A percentile compares a stretch with the other conserved stretches of the same genome.
Conservation (phyloP, 2,329 filamentous ascomycete genomes). For the Hypoxylon sp. region DNA sequence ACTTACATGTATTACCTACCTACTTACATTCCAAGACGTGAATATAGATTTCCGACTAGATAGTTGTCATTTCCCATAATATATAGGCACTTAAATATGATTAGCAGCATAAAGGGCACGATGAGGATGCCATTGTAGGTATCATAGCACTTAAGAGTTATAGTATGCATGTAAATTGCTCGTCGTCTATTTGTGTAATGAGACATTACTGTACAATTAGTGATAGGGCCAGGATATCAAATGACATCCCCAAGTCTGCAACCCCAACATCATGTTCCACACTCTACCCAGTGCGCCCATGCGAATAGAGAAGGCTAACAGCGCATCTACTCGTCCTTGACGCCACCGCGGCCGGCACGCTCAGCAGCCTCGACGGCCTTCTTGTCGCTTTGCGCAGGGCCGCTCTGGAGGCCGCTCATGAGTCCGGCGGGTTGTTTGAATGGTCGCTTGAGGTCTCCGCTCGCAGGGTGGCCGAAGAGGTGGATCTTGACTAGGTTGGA, state of each 20-base stretch:
- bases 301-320: constrained; percentile 4
- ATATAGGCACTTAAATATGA: neutral
- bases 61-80: too few species aligned
- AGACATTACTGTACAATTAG: constrained; percentile 8
- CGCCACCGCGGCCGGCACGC: constrained; percentile 78
- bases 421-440: constrained; percentile 90
- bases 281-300: constrained; percentile 1
- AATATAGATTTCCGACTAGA: too few species aligned
- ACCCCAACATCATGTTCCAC: constrained; percentile 8
- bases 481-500: constrained; percentile 97
- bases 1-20: too few species aligned
- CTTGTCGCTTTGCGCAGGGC: constrained; percentile 89
- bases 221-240: neutral
- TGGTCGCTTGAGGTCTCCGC: constrained; percentile 91
- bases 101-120: neutral
- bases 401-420: constrained; percentile 81
- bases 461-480: constrained; percentile 86
- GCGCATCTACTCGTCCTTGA: constrained; percentile 75
- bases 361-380: constrained; percentile 85
- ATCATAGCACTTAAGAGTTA: neutral
- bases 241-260: constrained; percentile 11
- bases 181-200: constrained; percentile 22
- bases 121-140: neutral
- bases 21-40: neutral
- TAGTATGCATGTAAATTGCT: constrained; percentile 20